Conservation (phyloP, 768 basidiomycete species). For the Tephrocybe sp. region DNA sequence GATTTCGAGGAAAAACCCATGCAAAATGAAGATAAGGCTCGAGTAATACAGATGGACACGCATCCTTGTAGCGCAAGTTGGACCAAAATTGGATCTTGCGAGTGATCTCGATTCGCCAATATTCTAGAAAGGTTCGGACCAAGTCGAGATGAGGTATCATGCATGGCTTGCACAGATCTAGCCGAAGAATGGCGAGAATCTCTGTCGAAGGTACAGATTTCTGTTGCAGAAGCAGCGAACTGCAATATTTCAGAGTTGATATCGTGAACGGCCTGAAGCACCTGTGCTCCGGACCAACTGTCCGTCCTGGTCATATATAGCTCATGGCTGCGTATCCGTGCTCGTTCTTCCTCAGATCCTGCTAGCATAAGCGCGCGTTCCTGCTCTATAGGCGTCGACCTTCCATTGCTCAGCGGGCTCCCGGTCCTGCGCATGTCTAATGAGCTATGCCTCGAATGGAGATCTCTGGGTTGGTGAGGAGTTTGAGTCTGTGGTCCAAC, state of each 20-base stretch:
- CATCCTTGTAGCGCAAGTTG: conserved; percentile 76
- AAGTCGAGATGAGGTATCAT: conserved; percentile 61
- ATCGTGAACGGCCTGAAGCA: conserved; percentile 76
- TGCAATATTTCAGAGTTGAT: conserved; percentile 81
- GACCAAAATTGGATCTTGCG: conserved; percentile 73
- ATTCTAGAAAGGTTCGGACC: conserved; percentile 61
- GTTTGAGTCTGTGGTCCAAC: conserved; percentile 22
- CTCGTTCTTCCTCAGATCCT: conserved; percentile 49
- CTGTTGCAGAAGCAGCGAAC: conserved; percentile 72
- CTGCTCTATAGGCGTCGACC: conserved; percentile 16
- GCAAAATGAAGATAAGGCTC: conserved; percentile 69
- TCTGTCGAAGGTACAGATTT: conserved; percentile 55
- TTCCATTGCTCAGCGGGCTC: conserved; percentile 17
- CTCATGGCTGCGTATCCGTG: conserved; percentile 57
- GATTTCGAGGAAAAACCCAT: conserved; percentile 71
- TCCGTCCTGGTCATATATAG: conserved; percentile 73
- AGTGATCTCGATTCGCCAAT: conserved; percentile 61
- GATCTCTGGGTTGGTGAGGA: conserved; percentile 11
- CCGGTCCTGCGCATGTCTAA: conserved; percentile 31
- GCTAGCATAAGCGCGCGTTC: conserved; percentile 14
- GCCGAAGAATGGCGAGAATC: conserved; percentile 35
- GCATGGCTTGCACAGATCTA: conserved; percentile 48
- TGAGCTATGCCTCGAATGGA: conserved; percentile 25
- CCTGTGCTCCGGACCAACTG: conserved; percentile 72
- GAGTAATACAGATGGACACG: conserved; percentile 61